Evolutionary conservation across 305 asterid species (phyloP).

Genomic region (Fraxinus sp.): DNA sequence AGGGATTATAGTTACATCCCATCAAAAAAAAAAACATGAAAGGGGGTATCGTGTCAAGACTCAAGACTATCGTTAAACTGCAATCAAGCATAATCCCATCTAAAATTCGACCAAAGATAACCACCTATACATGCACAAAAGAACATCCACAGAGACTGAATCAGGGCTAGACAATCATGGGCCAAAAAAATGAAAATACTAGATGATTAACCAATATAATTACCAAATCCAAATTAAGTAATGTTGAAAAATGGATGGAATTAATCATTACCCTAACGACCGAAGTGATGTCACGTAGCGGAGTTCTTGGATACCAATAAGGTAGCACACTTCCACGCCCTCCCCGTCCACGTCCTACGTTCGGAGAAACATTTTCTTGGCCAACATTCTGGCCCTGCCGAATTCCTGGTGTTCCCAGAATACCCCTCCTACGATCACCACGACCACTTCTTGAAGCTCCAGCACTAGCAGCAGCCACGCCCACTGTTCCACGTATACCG

Average conservation of each 20-base stretch:
- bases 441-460: background rate
- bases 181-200: background rate
- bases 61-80: background rate
- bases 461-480: constrained; percentile 15
- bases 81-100: background rate
- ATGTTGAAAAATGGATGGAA: background rate
- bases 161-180: background rate
- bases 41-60: background rate
- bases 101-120: background rate
- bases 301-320: constrained; percentile 74
- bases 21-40: background rate
- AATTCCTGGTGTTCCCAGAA: constrained; percentile 36
- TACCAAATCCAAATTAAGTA: background rate
- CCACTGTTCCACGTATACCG: constrained; percentile 31
- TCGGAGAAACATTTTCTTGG: constrained; percentile 33
- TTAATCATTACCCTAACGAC: constrained; percentile 52
- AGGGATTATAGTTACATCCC: background rate
- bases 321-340: constrained; percentile 49
- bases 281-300: constrained; percentile 61
- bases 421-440: constrained; percentile 28
- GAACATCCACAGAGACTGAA: background rate
- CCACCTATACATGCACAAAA: background rate
- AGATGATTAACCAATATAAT: background rate
- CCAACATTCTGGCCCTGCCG: constrained; percentile 31
- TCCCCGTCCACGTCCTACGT: constrained; percentile 34